phyloP scores from a whole-genome alignment of 1,284 basidiomycete genomes.

The Taiwanofungus camphoratus region DNA sequence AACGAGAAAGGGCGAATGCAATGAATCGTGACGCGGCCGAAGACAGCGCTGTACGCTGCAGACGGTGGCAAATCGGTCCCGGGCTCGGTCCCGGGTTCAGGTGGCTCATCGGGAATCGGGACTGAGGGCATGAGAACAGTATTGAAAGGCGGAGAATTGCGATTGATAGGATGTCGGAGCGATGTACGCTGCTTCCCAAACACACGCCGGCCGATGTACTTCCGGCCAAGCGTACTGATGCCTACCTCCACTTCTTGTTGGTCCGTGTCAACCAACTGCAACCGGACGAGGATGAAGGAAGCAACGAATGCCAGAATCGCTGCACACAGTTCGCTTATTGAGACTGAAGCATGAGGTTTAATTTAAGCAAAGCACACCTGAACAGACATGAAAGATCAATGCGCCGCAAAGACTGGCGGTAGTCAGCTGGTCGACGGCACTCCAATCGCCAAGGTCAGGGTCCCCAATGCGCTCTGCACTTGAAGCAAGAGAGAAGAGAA shows the following conservation, averaged over 20 bases:
- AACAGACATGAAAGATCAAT: slow-evolving; percentile 32
- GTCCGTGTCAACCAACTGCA: slow-evolving; percentile 25
- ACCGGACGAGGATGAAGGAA: slow-evolving; percentile 31
- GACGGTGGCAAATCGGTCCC: too few species aligned
- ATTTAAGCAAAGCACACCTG: too few species aligned
- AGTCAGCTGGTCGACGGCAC: slow-evolving; percentile 20
- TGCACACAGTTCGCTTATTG: slow-evolving; percentile 5
- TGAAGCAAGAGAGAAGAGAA: slow-evolving; percentile 27
- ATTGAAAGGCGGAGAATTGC: background rate
- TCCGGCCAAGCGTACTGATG: too few species aligned
- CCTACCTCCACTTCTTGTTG: slow-evolving; percentile 14
- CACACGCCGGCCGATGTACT: too few species aligned
- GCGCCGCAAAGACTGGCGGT: slow-evolving; percentile 30
- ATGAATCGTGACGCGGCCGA: slow-evolving; percentile 3
- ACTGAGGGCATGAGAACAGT: too few species aligned
- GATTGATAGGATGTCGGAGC: background rate
- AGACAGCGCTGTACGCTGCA: background rate
- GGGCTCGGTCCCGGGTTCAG: too few species aligned
- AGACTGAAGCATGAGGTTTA: background rate
- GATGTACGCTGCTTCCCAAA: too few species aligned
- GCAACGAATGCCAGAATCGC: slow-evolving; percentile 30
- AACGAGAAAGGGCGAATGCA: slow-evolving; percentile 1
- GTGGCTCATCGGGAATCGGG: too few species aligned
- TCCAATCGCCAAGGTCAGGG: slow-evolving; percentile 12
- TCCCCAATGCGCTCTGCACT: slow-evolving; percentile 12